Conservation (phyloP, 2,329 filamentous ascomycete species). For the Akanthomyces muscarius region DNA sequence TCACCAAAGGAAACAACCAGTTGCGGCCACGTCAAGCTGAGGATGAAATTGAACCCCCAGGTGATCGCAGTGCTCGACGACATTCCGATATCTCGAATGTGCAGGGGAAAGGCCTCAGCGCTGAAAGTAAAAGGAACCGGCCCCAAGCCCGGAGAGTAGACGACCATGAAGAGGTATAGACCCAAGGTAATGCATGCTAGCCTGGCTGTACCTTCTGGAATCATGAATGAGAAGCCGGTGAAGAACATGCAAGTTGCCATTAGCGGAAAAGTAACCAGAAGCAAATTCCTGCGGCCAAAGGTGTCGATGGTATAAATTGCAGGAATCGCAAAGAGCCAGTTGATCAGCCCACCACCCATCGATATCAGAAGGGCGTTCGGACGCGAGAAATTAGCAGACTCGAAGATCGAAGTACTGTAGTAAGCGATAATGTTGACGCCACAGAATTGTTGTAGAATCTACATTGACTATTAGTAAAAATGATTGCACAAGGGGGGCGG, state of each 20-base stretch:
- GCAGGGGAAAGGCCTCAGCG: conserved; percentile 52
- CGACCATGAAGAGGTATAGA: conserved; percentile 33
- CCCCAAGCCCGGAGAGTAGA: conserved; percentile 38
- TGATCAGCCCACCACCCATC: conserved; percentile 54
- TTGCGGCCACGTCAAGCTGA: conserved; percentile 26
- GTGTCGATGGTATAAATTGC: conserved; percentile 58
- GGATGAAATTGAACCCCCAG: conserved; percentile 30
- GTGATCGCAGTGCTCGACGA: conserved; percentile 35
- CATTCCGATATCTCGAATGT: conserved; percentile 50
- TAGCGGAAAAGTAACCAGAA: conserved; percentile 55
- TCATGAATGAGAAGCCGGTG: conserved; percentile 25
- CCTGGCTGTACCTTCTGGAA: conserved; percentile 18
- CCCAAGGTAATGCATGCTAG: conserved; percentile 29
- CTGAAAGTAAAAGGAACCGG: conserved; percentile 43
- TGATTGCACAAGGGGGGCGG: not conserved
- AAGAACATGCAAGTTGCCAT: conserved; percentile 52
- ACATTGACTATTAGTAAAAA: conserved; percentile 49
- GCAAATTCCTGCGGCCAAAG: conserved; percentile 51
- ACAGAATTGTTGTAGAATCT: conserved; percentile 38
- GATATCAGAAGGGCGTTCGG: conserved; percentile 48
- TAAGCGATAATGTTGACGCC: conserved; percentile 54
- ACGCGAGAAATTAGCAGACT: conserved; percentile 36
- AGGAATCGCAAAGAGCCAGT: conserved; percentile 56
- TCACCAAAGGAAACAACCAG: conserved; percentile 23
- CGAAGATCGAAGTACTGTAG: conserved; percentile 46